A percentile compares a stretch with the other conserved stretches of the same genome.
These are phyloP conservation scores for Backusella circina DNA, from an alignment of 192 early-diverging fungal genomes.

Conservation along the genomic window DNA sequence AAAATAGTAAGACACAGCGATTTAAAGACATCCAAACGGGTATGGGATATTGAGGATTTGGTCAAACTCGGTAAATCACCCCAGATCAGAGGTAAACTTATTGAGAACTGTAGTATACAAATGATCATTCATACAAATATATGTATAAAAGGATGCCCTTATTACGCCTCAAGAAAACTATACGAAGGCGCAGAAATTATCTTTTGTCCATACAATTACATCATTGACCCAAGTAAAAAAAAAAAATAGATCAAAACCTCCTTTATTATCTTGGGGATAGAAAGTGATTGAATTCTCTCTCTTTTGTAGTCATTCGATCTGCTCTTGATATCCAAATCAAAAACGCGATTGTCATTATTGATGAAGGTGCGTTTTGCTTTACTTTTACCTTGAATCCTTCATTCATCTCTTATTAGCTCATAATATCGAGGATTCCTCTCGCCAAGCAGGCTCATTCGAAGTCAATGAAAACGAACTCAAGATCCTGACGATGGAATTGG, in stretches of 20 bases:
- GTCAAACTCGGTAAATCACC: constrained; percentile 31
- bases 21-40: not conserved
- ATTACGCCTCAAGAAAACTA: constrained; percentile 48
- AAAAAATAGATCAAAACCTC: not conserved
- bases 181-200: constrained; percentile 47
- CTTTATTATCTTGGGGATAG: too few species aligned
- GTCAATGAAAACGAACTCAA: constrained; percentile 38
- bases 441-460: constrained; percentile 48
- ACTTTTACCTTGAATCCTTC: too few species aligned
- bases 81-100: not conserved
- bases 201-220: constrained; percentile 67
- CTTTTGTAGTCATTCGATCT: constrained; percentile 37
- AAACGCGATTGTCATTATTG: constrained; percentile 51
- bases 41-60: constrained; percentile 64
- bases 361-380: too few species aligned
- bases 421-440: constrained; percentile 58
- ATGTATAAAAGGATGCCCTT: constrained; percentile 44
- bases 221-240: constrained; percentile 53
- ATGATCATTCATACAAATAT: too few species aligned
- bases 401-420: constrained; percentile 33
- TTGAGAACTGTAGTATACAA: too few species aligned
- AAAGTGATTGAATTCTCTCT: not conserved
- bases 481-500: constrained; percentile 31
- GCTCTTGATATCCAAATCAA: constrained; percentile 45
- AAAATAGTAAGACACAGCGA: constrained; percentile 5